phyloP scores from a whole-genome alignment of 345 rosid genomes.

The Erysimum cheiranthoides region DNA sequence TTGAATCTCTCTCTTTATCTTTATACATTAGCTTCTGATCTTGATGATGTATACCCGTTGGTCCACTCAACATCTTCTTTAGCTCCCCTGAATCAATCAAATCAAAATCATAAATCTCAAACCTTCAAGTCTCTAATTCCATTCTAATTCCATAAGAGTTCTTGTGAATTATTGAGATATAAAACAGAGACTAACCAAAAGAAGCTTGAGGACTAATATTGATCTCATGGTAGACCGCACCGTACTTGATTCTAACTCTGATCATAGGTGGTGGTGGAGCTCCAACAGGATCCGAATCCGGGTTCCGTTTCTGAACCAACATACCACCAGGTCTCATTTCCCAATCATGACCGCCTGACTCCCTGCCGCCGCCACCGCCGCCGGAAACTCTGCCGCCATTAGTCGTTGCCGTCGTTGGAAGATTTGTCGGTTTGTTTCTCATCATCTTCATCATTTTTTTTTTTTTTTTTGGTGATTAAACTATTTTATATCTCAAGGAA shows the following conservation, averaged over 20 bases:
- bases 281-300: conserved; percentile 67
- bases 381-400: conserved; percentile 52
- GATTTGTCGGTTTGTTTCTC: conserved; percentile 64
- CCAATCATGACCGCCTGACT: conserved; percentile 70
- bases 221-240: conserved; percentile 86
- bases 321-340: conserved; percentile 98
- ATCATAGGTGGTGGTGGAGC: conserved; percentile 82
- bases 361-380: conserved; percentile 54
- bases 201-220: conserved; percentile 84
- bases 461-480: neutral
- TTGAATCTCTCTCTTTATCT: conserved; percentile 96
- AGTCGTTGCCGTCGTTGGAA: conserved; percentile 41
- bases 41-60: conserved; percentile 89
- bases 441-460: conserved; percentile 72
- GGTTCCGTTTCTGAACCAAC: conserved; percentile 92
- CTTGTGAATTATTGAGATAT: neutral
- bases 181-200: conserved; percentile 61
- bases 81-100: conserved; percentile 74
- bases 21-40: conserved; percentile 93
- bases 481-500: neutral
- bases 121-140: neutral
- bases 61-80: conserved; percentile 89
- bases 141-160: neutral
- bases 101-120: neutral
- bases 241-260: conserved; percentile 86